Conservation (phyloP, 331 rosid species). For the Quercus lobata region DNA sequence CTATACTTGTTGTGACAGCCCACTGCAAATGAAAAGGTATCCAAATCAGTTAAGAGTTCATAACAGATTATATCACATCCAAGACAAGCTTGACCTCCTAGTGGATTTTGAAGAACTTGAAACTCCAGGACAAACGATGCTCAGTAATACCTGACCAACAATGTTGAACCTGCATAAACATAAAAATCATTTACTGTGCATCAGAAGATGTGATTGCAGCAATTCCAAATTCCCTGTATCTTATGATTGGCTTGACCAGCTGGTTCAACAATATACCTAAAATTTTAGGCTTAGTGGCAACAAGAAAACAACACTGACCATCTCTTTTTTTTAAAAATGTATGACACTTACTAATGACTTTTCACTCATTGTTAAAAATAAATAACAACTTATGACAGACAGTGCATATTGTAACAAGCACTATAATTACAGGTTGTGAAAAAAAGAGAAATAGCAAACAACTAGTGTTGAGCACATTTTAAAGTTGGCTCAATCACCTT, state of each 20-base stretch:
- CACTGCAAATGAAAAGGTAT: slow-evolving; percentile 68
- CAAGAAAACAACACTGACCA: neutral
- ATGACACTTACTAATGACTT: neutral
- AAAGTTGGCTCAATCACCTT: neutral
- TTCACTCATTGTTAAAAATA: neutral
- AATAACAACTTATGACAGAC: neutral
- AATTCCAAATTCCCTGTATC: slow-evolving; percentile 12
- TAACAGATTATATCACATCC: slow-evolving; percentile 13
- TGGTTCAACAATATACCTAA: slow-evolving; percentile 7
- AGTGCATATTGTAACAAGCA: neutral
- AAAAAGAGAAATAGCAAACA: neutral
- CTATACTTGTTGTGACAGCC: slow-evolving; percentile 97
- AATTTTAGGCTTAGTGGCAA: slow-evolving; percentile 2
- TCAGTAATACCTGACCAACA: slow-evolving; percentile 83
- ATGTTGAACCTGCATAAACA: slow-evolving; percentile 87
- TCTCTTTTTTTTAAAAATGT: neutral
- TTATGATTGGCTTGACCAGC: slow-evolving; percentile 1
- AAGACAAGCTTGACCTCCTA: slow-evolving; percentile 27
- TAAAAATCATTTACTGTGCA: slow-evolving; percentile 21
- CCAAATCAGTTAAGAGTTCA: slow-evolving; percentile 15
- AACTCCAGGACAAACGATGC: slow-evolving; percentile 23
- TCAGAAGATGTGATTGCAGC: slow-evolving; percentile 20
- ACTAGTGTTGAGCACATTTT: neutral
- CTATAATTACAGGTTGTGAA: neutral
- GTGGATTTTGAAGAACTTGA: slow-evolving; percentile 27